These are phyloP conservation scores for Pelargonium fulgidum DNA, from an alignment of 441 rosid species.

Conservation along the genomic window DNA sequence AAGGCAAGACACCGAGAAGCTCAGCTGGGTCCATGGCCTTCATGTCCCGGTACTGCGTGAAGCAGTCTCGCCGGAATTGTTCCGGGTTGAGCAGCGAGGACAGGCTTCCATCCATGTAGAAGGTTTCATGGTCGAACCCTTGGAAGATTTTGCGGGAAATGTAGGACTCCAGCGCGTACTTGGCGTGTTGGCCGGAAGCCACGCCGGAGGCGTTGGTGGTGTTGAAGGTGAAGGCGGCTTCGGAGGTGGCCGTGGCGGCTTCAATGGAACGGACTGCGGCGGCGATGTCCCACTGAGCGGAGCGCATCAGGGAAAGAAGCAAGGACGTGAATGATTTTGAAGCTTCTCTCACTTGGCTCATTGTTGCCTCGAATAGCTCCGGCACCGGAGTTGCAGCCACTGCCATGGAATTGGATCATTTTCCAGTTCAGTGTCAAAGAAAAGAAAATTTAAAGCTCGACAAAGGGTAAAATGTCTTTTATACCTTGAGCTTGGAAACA, in stretches of 20 bases:
- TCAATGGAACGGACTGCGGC: constrained; percentile 93
- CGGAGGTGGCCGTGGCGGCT: constrained; percentile 54
- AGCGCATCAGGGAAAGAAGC: constrained; percentile 71
- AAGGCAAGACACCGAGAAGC: constrained; percentile 78
- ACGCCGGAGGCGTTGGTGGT: constrained; percentile 36
- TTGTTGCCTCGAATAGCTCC: constrained; percentile 66
- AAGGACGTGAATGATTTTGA: constrained; percentile 74
- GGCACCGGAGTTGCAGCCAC: constrained; percentile 61
- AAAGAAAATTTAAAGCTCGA: background rate
- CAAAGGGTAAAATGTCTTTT: background rate
- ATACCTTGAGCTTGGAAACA: constrained; percentile 46
- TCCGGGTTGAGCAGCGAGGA: constrained; percentile 80
- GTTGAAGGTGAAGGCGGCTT: constrained; percentile 18
- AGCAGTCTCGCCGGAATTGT: constrained; percentile 78
- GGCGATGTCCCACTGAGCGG: constrained; percentile 89
- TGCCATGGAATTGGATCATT: constrained; percentile 23
- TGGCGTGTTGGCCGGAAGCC: constrained; percentile 53
- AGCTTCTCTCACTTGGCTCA: constrained; percentile 64
- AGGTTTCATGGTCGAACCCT: constrained; percentile 91
- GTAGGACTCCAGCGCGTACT: constrained; percentile 76
- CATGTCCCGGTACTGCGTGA: constrained; percentile 80
- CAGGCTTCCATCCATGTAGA: constrained; percentile 91
- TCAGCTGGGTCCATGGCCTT: constrained; percentile 91
- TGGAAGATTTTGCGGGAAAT: constrained; percentile 62
- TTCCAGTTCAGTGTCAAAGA: background rate